Base-by-base conservation (phyloP, 108 stramenopile genomes). In the Conticribra guillardii region DNA sequence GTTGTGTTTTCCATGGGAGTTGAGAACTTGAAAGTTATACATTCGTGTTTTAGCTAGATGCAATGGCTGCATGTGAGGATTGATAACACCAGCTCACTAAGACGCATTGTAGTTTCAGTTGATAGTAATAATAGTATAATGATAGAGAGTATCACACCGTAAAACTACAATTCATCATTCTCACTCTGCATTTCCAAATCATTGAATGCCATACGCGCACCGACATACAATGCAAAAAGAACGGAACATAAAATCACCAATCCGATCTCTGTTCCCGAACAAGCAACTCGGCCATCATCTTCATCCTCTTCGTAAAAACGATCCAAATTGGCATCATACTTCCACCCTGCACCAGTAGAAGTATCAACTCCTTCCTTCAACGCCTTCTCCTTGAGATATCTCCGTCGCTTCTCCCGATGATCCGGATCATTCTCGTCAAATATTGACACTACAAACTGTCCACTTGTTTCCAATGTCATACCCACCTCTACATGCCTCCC, bases 401-500 rank as follows among this genome's bases (percentile, higher is more conserved):
- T 57, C 46, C 84, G 55, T 60, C 64, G 70, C 69, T 76, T 88
- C 17, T 81, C 73, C 1, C 87, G 75, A 69, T 93, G 92, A 50
- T 88, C 92, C 19, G 88, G 89, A 72, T 93, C 89, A 33, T 80
- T 81, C 51, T 77, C 74, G 74, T 91, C 92, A 47, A 88, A 90
- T 21, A 93, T 76, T 4, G 87, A 87, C 19, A 90, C 89, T 19
- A 81, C 82, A 28, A 93, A 89, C 47, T 83, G 45, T 24, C 89
- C 92, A 53, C 81, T 73, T 7, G 49, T 80, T 46, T 85, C 82
- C 41, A 90, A 56, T 32, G 82, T 80, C 89, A 90, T 89, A 26
- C 86, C 89, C 48, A 90, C 75, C 49, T 90, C 79, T 17, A 90
- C 80, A 18, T 81, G 56, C 27, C 83, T 64, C 24, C 30, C 53